Evolutionary conservation across 345 rosid genomes (phyloP).

Genomic region (Hypericum androsaemum): DNA sequence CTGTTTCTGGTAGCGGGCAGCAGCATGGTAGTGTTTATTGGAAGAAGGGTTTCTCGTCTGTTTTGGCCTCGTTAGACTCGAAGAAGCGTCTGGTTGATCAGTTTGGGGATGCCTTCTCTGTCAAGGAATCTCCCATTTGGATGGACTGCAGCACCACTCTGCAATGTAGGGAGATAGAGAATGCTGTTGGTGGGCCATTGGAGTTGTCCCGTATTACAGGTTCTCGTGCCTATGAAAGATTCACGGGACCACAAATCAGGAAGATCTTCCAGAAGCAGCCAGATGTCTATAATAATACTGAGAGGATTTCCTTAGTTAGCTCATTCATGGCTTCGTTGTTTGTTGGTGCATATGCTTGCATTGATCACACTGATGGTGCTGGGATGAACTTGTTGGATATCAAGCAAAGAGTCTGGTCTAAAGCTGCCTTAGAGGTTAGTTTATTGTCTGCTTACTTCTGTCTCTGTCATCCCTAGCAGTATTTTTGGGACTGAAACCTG

Average conservation of each 20-base stretch:
- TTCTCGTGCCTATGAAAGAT: conserved; percentile 72
- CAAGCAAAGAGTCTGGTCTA: conserved; percentile 54
- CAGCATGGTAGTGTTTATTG: conserved; percentile 98
- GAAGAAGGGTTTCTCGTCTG: conserved; percentile 49
- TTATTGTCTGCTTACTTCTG: neutral
- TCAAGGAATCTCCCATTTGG: conserved; percentile 79
- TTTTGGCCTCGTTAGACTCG: conserved; percentile 48
- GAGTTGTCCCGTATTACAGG: conserved; percentile 66
- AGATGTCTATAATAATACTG: conserved; percentile 46
- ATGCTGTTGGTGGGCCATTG: conserved; percentile 80
- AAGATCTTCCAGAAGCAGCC: conserved; percentile 45
- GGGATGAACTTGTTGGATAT: conserved; percentile 98
- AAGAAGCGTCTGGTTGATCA: conserved; percentile 48
- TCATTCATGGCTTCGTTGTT: conserved; percentile 84
- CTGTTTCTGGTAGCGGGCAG: conserved; percentile 95
- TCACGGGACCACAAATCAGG: conserved; percentile 79
- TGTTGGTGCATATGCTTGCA: conserved; percentile 59
- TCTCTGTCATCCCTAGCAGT: neutral
- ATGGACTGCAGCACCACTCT: conserved; percentile 84
- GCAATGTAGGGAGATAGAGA: conserved; percentile 83
- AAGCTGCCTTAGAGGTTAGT: conserved; percentile 53
- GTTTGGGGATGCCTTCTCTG: conserved; percentile 50
- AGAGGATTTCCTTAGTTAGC: conserved; percentile 88
- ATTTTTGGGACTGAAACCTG: conserved; percentile 1
- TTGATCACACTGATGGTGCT: conserved; percentile 83